phyloP scores from a whole-genome alignment of 352 stramenopile species.

The Thraustotheca clavata region DNA sequence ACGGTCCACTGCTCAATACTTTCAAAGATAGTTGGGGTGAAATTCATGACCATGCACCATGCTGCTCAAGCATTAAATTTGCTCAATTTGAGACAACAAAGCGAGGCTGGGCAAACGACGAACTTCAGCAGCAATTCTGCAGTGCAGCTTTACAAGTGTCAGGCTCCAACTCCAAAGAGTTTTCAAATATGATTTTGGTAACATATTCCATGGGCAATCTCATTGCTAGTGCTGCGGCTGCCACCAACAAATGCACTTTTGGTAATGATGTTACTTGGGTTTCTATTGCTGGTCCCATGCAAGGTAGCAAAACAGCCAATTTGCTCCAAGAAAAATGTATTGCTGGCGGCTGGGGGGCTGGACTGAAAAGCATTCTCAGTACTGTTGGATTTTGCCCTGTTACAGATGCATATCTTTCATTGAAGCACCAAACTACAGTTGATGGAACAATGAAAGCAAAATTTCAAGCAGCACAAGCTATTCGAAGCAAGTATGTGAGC shows the following conservation, averaged over 20 bases:
- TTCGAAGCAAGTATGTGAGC: conserved; percentile 23
- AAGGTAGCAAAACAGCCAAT: conserved; percentile 26
- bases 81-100: conserved; percentile 26
- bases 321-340: conserved; percentile 1
- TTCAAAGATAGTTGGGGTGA: conserved; percentile 24
- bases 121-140: conserved; percentile 24
- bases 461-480: conserved; percentile 21
- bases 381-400: conserved; percentile 25
- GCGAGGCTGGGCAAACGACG: conserved; percentile 25
- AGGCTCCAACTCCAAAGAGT: conserved; percentile 9
- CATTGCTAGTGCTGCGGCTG: conserved; percentile 25
- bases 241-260: conserved; percentile 27
- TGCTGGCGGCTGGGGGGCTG: not conserved
- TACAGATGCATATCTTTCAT: conserved; percentile 24
- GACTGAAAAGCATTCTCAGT: conserved; percentile 8
- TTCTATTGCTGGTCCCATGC: conserved; percentile 30
- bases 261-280: conserved; percentile 33
- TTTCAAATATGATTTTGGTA: conserved; percentile 31
- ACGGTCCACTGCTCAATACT: conserved; percentile 18
- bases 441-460: conserved; percentile 22
- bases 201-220: conserved; percentile 48
- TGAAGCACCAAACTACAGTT: conserved; percentile 21
- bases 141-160: conserved; percentile 14
- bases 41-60: conserved; percentile 32
- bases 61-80: conserved; percentile 31